These are phyloP conservation scores for Saprolegnia diclina DNA, from an alignment of 352 stramenopile genomes.

Conservation along the genomic window DNA sequence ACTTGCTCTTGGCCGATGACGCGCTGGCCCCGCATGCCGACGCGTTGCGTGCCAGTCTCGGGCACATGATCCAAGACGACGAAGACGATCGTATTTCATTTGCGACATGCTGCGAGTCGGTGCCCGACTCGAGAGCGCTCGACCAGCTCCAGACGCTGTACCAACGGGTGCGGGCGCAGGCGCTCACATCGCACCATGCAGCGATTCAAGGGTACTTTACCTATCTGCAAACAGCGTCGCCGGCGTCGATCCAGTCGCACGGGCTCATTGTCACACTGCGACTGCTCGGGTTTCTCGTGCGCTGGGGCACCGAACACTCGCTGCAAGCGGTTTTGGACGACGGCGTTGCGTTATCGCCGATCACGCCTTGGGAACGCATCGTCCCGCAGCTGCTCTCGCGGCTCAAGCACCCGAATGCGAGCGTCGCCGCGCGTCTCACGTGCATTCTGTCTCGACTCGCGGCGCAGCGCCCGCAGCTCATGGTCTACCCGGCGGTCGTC, in stretches of 20 bases:
- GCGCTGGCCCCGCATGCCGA: not conserved
- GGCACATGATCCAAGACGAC: not conserved
- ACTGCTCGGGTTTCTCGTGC: slow-evolving; percentile 58
- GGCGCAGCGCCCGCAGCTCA: slow-evolving; percentile 46
- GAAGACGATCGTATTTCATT: not conserved
- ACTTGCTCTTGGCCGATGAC: not conserved
- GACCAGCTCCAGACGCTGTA: not conserved
- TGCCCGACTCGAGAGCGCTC: not conserved
- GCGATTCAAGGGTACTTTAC: slow-evolving; percentile 27
- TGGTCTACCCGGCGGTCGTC: slow-evolving; percentile 74
- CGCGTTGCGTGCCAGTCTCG: not conserved
- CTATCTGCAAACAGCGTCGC: slow-evolving; percentile 30
- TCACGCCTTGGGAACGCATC: slow-evolving; percentile 55
- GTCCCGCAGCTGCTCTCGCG: slow-evolving; percentile 71
- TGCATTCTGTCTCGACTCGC: slow-evolving; percentile 60
- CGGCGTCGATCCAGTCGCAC: slow-evolving; percentile 24
- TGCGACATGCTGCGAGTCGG: not conserved
- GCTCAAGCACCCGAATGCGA: slow-evolving; percentile 45
- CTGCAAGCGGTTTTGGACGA: slow-evolving; percentile 40
- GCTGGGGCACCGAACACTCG: slow-evolving; percentile 45
- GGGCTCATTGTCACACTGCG: slow-evolving; percentile 48
- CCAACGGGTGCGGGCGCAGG: slow-evolving; percentile 1
- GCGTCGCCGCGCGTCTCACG: slow-evolving; percentile 48
- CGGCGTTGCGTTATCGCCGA: slow-evolving; percentile 42
- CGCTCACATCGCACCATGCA: slow-evolving; percentile 21